Evolutionary conservation across 2,329 filamentous ascomycete genomes (phyloP), one percentile per base, ranked within the genome.

Genomic region (Furcasterigmium furcatum): DNA sequence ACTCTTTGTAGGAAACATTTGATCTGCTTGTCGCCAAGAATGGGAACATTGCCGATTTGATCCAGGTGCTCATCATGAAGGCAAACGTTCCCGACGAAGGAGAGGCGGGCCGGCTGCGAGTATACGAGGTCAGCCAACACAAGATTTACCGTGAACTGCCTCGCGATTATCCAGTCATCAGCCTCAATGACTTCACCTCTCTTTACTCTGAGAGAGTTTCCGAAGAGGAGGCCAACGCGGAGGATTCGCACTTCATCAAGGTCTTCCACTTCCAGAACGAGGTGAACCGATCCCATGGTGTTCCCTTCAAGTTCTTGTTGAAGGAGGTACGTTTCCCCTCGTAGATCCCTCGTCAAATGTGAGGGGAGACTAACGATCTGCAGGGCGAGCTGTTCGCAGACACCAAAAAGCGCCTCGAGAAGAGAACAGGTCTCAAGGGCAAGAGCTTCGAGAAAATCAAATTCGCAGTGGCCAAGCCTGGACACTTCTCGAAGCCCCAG

Each of bases 371-470:
- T 53, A 36, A 50, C 22, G 13, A 9, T 14, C 4, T 6, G 5
- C 43, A 92, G 82, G 88, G 84, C 44, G 94, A 99, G 65, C 75
- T 77, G 32, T 97, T 99, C 68, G 84, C 82, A 47, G 89, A 97
- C 27, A 96, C 91, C 36, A 96, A 92, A 72, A 90, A 95, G 69
- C 84, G 94, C n/a, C 74, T 99, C 4, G 91, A 94, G 56, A 92
- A 91, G 66, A 80, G 92, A 48, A 96, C 89, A 1, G 91, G 91
- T 21, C 85, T 99, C 70, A 96, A 96, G 68, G 95, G 94, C 65
- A 99, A 99, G 75, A 90, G 90, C 54, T 91, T 99, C 55, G 92
- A 99, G 67, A 97, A 97, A 76, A 94, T 99, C 67, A 96, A 95
- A 67, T 96, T 99, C 72, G 88, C 91, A 7, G 68, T 95, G 25